Evolutionary conservation across 2,329 filamentous ascomycete genomes (phyloP).

Genomic region (Trichoderma sp.): DNA sequence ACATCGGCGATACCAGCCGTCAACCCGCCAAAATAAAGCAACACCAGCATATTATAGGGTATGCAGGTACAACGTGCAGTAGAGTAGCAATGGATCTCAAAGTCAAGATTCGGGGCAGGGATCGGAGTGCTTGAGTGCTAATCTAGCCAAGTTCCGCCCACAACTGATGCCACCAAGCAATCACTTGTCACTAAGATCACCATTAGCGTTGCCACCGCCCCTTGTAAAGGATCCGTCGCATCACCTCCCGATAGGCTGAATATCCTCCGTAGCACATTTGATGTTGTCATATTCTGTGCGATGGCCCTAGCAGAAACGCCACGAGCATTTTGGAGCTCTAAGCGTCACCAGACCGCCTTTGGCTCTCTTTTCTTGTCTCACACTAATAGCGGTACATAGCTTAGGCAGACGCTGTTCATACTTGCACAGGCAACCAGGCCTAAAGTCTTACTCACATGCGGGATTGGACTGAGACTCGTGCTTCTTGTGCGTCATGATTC

Average conservation of each 20-base stretch:
- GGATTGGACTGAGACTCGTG: background rate
- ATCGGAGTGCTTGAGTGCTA: background rate
- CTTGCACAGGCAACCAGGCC: background rate
- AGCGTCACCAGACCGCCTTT: constrained; percentile 20
- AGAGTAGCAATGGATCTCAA: background rate
- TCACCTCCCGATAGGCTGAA: constrained; percentile 5
- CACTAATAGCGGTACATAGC: constrained; percentile 12
- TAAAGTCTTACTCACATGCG: constrained; percentile 24
- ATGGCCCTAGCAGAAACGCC: background rate
- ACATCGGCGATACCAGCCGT: too few relatives aligned
- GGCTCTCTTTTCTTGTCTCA: background rate
- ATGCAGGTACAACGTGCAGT: background rate
- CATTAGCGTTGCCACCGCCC: constrained; percentile 14
- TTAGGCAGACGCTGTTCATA: background rate
- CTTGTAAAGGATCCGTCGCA: background rate
- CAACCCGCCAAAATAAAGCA: background rate
- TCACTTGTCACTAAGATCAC: constrained; percentile 18
- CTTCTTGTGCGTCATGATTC: constrained; percentile 11
- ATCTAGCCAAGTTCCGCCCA: background rate
- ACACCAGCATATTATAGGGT: background rate
- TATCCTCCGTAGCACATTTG: background rate
- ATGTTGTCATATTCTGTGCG: background rate
- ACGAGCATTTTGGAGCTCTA: background rate
- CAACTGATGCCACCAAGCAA: background rate
- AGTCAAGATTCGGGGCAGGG: background rate